Conservation (phyloP, 2,329 filamentous ascomycete species). For the Esteya vermicola region DNA sequence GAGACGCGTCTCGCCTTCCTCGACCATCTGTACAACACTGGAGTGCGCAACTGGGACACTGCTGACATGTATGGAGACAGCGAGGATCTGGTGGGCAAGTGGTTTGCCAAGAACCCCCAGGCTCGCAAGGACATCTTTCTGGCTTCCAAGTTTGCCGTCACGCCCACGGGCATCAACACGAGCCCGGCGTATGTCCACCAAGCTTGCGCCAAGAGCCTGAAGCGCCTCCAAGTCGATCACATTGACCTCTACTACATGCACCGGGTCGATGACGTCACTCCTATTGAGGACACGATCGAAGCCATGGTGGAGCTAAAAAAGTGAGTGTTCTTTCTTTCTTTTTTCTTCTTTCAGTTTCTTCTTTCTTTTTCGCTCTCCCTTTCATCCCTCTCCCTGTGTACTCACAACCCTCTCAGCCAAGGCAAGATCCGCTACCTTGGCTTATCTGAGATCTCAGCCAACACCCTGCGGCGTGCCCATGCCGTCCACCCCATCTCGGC, state of each 20-base stretch:
- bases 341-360: background rate
- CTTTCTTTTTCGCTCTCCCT: background rate
- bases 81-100: slow-evolving; percentile 28
- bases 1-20: slow-evolving; percentile 19
- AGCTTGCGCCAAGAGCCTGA: slow-evolving; percentile 21
- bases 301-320: slow-evolving; percentile 30
- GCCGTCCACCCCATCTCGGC: slow-evolving; percentile 35
- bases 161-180: slow-evolving; percentile 13
- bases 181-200: slow-evolving; percentile 14
- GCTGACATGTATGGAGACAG: slow-evolving; percentile 27
- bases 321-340: background rate
- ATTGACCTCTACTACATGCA: slow-evolving; percentile 43
- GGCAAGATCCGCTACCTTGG: slow-evolving; percentile 45
- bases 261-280: slow-evolving; percentile 28
- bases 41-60: slow-evolving; percentile 26
- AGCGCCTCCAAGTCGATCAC: slow-evolving; percentile 31
- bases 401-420: slow-evolving; percentile 13
- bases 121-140: slow-evolving; percentile 27
- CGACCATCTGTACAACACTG: background rate
- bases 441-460: slow-evolving; percentile 34
- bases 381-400: background rate
- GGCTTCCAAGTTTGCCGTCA: slow-evolving; percentile 13
- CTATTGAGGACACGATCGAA: slow-evolving; percentile 31
- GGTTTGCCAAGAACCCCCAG: slow-evolving; percentile 24
- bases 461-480: slow-evolving; percentile 34